A percentile compares a stretch with the other conserved stretches of the same genome.
These are phyloP conservation scores for Coemansia sp. DNA, from an alignment of 192 early-diverging fungal species.

Conservation along the genomic window DNA sequence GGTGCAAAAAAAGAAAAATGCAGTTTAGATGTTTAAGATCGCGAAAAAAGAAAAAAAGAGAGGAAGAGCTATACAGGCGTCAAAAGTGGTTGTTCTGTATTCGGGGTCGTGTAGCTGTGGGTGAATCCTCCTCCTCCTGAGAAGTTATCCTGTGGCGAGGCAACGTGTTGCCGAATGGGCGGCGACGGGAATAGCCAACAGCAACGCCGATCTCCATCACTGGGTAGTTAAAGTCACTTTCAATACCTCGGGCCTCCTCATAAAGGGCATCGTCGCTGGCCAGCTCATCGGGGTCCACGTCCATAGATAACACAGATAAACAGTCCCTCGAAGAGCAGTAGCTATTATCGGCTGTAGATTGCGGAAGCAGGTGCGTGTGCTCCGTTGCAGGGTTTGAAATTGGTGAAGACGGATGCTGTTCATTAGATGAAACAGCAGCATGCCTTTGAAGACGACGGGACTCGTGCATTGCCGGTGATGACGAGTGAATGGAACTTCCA, in stretches of 20 bases:
- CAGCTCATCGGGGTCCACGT: conserved; percentile 18
- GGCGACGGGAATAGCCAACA: conserved; percentile 42
- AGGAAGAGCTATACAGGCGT: not conserved
- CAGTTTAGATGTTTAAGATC: not conserved
- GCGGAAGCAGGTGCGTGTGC: conserved; percentile 22
- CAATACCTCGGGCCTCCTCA: conserved; percentile 39
- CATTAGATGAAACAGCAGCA: not conserved
- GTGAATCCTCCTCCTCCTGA: not conserved
- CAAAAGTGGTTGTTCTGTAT: not conserved
- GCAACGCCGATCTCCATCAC: conserved; percentile 54
- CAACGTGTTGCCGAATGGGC: conserved; percentile 39
- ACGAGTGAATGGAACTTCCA: conserved; percentile 43
- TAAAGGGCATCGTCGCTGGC: conserved; percentile 37
- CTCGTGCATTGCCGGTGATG: conserved; percentile 38
- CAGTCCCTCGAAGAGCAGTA: not conserved
- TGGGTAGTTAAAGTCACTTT: conserved; percentile 55
- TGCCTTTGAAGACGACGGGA: conserved; percentile 31
- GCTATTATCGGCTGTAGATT: not conserved
- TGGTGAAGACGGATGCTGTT: not conserved
- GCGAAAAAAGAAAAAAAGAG: not conserved
- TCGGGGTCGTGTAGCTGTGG: not conserved
- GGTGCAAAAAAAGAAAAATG: not conserved
- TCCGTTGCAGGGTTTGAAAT: conserved; percentile 24
- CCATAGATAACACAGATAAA: conserved; percentile 45
- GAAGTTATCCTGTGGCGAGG: conserved; percentile 6